Percentiles rank a stretch among this genome's conserved stretches.
Evolutionary conservation across 2,329 filamentous ascomycete species (phyloP).

Genomic region (Didymella keratinophila): DNA sequence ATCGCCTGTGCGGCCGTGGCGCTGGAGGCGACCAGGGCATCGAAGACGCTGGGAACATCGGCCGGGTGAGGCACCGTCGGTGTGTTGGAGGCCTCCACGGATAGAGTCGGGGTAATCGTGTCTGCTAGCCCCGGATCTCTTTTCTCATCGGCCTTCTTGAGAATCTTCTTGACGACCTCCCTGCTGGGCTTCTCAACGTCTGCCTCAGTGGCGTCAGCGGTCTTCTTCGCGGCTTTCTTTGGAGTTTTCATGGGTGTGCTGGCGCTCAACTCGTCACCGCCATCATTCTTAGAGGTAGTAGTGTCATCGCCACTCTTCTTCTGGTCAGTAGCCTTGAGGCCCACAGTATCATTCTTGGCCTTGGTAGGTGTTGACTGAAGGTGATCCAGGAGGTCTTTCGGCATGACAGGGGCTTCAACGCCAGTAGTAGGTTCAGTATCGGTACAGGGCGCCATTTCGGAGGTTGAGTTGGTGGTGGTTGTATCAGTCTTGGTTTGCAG

Average conservation of each 20-base stretch:
- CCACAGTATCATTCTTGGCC: background rate
- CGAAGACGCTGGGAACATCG: background rate
- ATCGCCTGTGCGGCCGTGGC: background rate
- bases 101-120: too few species aligned
- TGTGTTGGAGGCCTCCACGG: background rate
- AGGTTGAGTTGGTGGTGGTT: background rate
- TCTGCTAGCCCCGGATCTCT: background rate
- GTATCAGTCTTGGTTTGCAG: background rate
- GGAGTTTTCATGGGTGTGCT: background rate
- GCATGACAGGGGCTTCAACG: background rate
- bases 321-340: too few species aligned
- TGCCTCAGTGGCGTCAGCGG: background rate
- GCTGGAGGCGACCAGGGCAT: background rate
- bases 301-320: background rate
- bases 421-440: background rate
- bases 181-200: background rate
- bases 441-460: background rate
- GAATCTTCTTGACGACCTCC: background rate
- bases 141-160: slow-evolving; percentile 1
- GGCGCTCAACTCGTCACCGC: background rate
- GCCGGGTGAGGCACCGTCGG: background rate
- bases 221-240: background rate
- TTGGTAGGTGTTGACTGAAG: background rate
- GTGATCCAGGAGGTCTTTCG: background rate
- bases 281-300: background rate